Conservation (phyloP, 208 protist genomes). For the Leishmania aethiopica region DNA sequence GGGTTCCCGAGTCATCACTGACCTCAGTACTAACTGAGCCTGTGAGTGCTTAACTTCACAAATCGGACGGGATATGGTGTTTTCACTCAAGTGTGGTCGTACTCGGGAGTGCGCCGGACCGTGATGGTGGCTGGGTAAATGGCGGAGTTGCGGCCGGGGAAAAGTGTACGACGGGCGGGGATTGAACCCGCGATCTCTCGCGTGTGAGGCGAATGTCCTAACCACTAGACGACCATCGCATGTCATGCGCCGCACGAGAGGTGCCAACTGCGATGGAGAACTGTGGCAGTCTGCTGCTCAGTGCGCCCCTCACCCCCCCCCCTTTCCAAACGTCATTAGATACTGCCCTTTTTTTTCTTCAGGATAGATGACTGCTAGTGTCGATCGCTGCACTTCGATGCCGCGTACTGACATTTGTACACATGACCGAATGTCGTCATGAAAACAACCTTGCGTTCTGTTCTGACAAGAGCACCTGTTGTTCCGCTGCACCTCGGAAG, state of each 20-base stretch:
- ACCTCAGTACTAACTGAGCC: conserved; percentile 36
- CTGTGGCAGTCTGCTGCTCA: background rate
- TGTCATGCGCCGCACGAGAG: background rate
- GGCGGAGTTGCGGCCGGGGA: background rate
- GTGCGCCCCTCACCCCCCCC: background rate
- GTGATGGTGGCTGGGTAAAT: too few relatives aligned
- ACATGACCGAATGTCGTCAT: background rate
- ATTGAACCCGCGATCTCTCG: conserved; percentile 94
- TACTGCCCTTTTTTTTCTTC: background rate
- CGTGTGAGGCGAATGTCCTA: conserved; percentile 96
- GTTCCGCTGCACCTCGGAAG: background rate
- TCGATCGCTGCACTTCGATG: background rate
- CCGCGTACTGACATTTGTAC: background rate
- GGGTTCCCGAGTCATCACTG: conserved; percentile 16
- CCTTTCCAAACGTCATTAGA: too few relatives aligned
- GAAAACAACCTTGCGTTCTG: background rate
- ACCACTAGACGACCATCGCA: conserved; percentile 95
- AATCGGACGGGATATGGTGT: conserved; percentile 47
- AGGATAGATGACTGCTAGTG: background rate
- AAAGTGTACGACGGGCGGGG: conserved; percentile 87
- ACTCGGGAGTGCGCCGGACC: conserved; percentile 1
- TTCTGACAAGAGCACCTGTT: background rate
- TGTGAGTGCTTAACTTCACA: conserved; percentile 50
- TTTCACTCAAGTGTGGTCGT: conserved; percentile 51
- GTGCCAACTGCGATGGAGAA: background rate